phyloP scores from a whole-genome alignment of 2,329 filamentous ascomycete species.

The Colletotrichum noveboracense region DNA sequence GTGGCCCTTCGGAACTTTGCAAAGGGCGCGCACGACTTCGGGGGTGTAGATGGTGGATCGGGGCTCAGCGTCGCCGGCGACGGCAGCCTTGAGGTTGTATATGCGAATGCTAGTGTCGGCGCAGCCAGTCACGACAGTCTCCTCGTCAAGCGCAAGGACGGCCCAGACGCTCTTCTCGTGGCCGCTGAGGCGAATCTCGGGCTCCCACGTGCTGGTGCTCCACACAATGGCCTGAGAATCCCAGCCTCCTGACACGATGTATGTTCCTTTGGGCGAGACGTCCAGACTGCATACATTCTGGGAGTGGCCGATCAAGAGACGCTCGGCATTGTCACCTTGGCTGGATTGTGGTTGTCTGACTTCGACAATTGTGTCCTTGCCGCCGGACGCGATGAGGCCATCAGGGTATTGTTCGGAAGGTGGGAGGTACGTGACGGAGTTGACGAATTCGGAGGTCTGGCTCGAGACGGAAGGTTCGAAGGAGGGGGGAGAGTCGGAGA shows the following conservation, averaged over 20 bases:
- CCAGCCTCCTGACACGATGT: conserved; percentile 92
- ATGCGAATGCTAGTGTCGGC: conserved; percentile 90
- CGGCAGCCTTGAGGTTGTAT: conserved; percentile 72
- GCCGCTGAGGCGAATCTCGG: conserved; percentile 70
- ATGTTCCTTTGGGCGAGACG: conserved; percentile 72
- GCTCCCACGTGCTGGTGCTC: conserved; percentile 86
- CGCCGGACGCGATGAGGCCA: conserved; percentile 85
- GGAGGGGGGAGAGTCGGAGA: conserved; percentile 66
- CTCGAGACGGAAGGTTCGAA: conserved; percentile 82
- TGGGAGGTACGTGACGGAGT: conserved; percentile 78
- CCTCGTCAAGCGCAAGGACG: conserved; percentile 82
- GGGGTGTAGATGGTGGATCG: conserved; percentile 66
- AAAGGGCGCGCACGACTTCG: conserved; percentile 88
- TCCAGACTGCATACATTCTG: conserved; percentile 90
- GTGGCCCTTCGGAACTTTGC: conserved; percentile 76
- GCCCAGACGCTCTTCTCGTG: conserved; percentile 86
- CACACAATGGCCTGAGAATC: conserved; percentile 88
- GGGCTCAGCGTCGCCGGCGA: conserved; percentile 58
- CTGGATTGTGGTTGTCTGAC: conserved; percentile 74
- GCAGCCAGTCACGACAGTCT: conserved; percentile 86
- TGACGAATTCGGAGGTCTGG: conserved; percentile 86
- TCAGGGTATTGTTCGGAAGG: conserved; percentile 73
- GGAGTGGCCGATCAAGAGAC: conserved; percentile 83
- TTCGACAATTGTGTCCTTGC: conserved; percentile 92
- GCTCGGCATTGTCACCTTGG: conserved; percentile 79